phyloP scores from a whole-genome alignment of 2,329 filamentous ascomycete genomes.

The Arthrobotrys iridis region DNA sequence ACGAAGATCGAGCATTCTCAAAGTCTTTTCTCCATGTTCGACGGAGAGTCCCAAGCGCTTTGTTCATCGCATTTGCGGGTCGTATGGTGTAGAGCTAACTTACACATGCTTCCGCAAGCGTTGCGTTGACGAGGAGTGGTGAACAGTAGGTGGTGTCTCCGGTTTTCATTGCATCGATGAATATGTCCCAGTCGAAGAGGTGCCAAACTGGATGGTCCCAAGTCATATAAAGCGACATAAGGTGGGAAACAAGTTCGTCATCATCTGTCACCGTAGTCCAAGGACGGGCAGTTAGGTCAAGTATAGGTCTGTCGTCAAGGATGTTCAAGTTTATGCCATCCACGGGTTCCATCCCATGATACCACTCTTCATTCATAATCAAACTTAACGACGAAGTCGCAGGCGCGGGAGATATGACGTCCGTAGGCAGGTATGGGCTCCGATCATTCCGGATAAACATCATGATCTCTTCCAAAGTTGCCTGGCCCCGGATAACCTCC shows the following conservation, averaged over 20 bases:
- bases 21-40: not conserved
- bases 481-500: conserved; percentile 39
- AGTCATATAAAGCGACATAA: conserved; percentile 47
- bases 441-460: conserved; percentile 42
- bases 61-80: not conserved
- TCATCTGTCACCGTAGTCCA: conserved; percentile 41
- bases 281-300: conserved; percentile 28
- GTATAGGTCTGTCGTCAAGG: conserved; percentile 30
- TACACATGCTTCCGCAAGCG: conserved; percentile 53
- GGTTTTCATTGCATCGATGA: conserved; percentile 47
- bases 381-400: conserved; percentile 31
- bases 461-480: conserved; percentile 39
- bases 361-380: conserved; percentile 46
- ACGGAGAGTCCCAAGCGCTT: not conserved
- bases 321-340: conserved; percentile 14
- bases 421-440: conserved; percentile 22
- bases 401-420: conserved; percentile 34
- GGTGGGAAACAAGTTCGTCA: conserved; percentile 45
- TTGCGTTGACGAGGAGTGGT: conserved; percentile 47
- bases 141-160: conserved; percentile 43
- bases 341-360: not conserved
- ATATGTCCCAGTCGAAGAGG: conserved; percentile 47
- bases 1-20: not conserved
- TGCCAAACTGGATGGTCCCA: conserved; percentile 52
- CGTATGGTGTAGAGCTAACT: conserved; percentile 39